A percentile compares a stretch with the other conserved stretches of the same genome.
phyloP scores from a whole-genome alignment of 2,329 filamentous ascomycete species.

The Talaromyces sp. region DNA sequence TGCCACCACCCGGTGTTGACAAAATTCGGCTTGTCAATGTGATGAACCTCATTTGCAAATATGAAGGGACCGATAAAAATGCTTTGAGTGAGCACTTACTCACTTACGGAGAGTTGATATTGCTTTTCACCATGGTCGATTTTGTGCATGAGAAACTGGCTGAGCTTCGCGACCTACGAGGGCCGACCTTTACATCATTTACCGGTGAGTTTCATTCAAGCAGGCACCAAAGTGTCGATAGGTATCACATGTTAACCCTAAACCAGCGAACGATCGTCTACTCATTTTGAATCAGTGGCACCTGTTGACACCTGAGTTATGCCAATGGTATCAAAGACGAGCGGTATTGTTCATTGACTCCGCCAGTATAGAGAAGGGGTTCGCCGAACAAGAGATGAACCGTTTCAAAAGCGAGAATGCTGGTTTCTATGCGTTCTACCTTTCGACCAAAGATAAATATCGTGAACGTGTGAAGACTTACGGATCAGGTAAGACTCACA shows the following conservation, averaged over 20 bases:
- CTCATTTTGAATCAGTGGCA: background rate
- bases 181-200: background rate
- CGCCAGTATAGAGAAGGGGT: background rate
- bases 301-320: background rate
- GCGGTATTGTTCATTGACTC: slow-evolving; percentile 1
- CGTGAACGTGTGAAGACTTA: background rate
- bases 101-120: background rate
- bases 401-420: slow-evolving; percentile 8
- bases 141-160: slow-evolving; percentile 9
- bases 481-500: slow-evolving; percentile 4
- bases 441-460: background rate
- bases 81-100: background rate
- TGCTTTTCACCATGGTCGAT: background rate
- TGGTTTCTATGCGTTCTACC: slow-evolving; percentile 7
- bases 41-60: slow-evolving; percentile 1
- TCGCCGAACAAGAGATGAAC: background rate
- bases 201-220: background rate
- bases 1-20: background rate
- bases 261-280: background rate
- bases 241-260: background rate
- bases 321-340: slow-evolving; percentile 7
- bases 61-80: background rate
- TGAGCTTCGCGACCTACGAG: background rate
- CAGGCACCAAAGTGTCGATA: background rate
- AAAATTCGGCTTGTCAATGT: background rate